Evolutionary conservation across 1,284 basidiomycete species (phyloP).

Genomic region (Paramarasmius palmivorus): DNA sequence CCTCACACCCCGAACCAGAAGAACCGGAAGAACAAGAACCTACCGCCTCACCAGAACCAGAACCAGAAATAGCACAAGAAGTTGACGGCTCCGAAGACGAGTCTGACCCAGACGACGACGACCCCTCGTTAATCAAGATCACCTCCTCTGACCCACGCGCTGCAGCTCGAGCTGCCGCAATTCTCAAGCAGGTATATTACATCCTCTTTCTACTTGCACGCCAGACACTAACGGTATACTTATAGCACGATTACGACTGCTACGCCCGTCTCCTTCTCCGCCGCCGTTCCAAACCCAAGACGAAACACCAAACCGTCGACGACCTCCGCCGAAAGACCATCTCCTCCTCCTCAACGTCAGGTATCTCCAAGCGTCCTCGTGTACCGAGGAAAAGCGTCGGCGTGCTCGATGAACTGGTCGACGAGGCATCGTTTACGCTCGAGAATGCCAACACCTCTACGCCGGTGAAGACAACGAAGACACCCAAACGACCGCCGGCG

Average conservation of each 20-base stretch:
- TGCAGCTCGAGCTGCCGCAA: slow-evolving; percentile 87
- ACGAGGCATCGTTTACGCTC: not conserved
- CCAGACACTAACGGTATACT: slow-evolving; percentile 6
- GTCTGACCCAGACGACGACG: slow-evolving; percentile 24
- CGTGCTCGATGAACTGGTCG: not conserved
- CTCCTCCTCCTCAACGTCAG: slow-evolving; percentile 5
- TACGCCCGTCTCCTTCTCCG: slow-evolving; percentile 39
- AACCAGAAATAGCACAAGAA: slow-evolving; percentile 11
- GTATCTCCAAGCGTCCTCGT: no score
- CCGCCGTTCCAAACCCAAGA: not conserved
- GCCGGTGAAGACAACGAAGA: slow-evolving; percentile 3
- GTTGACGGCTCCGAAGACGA: no score
- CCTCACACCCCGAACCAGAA: no score
- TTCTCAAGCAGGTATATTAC: slow-evolving; percentile 71
- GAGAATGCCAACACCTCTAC: not conserved
- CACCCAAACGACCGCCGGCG: not conserved
- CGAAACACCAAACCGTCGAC: slow-evolving; percentile 14
- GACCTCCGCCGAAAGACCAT: slow-evolving; percentile 22
- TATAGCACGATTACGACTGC: slow-evolving; percentile 84
- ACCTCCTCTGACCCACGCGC: slow-evolving; percentile 79
- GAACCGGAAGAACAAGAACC: slow-evolving; percentile 14
- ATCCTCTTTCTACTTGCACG: slow-evolving; percentile 7
- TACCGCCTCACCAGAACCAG: no score
- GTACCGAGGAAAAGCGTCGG: no score
- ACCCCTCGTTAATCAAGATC: slow-evolving; percentile 66